A percentile compares a stretch with the other conserved stretches of the same genome.
These are phyloP conservation scores for Didymella pinodella DNA, from an alignment of 2,329 filamentous ascomycete genomes.

Conservation along the genomic window DNA sequence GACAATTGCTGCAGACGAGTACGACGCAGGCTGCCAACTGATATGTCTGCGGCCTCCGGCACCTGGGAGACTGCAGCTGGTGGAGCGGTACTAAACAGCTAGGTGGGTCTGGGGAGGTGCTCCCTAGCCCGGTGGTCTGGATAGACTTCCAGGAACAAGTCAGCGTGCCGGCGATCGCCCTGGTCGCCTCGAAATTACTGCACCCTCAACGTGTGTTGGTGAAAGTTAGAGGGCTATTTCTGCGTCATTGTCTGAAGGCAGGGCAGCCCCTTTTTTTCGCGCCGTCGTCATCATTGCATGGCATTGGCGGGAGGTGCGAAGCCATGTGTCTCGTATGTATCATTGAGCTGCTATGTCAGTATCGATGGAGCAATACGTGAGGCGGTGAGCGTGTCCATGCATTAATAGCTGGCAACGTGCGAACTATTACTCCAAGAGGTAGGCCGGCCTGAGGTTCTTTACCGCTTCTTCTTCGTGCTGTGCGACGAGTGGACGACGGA, in stretches of 20 bases:
- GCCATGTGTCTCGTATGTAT: slow-evolving; percentile 16
- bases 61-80: slow-evolving; percentile 30
- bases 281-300: slow-evolving; percentile 40
- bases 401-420: slow-evolving; percentile 30
- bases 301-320: slow-evolving; percentile 28
- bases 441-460: slow-evolving; percentile 36
- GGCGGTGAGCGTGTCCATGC: slow-evolving; percentile 40
- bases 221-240: slow-evolving; percentile 28
- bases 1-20: slow-evolving; percentile 1
- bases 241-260: slow-evolving; percentile 34
- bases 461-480: slow-evolving; percentile 46
- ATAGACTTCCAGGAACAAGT: slow-evolving; percentile 47
- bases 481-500: slow-evolving; percentile 29
- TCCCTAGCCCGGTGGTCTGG: slow-evolving; percentile 46
- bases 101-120: slow-evolving; percentile 50
- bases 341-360: slow-evolving; percentile 29
- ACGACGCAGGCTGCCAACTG: background rate
- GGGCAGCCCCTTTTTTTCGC: slow-evolving; percentile 38
- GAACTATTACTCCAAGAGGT: slow-evolving; percentile 42
- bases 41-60: slow-evolving; percentile 9
- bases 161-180: slow-evolving; percentile 41
- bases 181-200: slow-evolving; percentile 41
- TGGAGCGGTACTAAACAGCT: slow-evolving; percentile 27
- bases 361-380: slow-evolving; percentile 26
- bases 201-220: slow-evolving; percentile 31